Evolutionary conservation across 805 yeast species (phyloP), one percentile per base, ranked within the genome.

Genomic region (Ogataea pignaliae): DNA sequence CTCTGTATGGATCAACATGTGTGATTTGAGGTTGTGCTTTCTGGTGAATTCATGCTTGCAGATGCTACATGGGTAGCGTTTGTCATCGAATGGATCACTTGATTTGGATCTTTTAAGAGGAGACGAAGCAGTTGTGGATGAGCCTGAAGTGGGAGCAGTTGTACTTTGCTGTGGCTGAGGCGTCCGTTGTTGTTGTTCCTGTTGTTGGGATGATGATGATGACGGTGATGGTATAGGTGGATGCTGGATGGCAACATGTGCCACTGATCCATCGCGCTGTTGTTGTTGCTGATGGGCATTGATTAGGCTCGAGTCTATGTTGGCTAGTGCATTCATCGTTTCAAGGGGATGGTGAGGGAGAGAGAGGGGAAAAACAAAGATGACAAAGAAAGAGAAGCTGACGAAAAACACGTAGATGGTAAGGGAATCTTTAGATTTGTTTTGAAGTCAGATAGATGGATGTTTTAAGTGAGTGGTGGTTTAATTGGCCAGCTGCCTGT

Each of bases 11-110:
- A 82, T 84, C 50, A 84, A 63, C 50, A 80, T 71, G 59, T 85
- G 93, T 4, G 86, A 76, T 43, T 83, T 83, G 68, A 85, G 71
- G 55, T 85, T 85, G 61, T 85, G 91, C 53, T 78, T 81, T 37
- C 93, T 69, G 2, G 88, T 79, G 63, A 85, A 85, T 0, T 78
- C 67, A 50, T 80, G 85, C 41, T 73, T 65, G 57, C 93, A 85
- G 9, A 73, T 70, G 14, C 74, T 69, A 58, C 93, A 85, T 15
- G 63, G 64, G 52, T 70, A 78, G 41, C 60, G 63, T 47, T 67
- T 72, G n/a, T 59, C 55, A 13, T 21, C 26, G 26, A 21, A 21
- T 7, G 26, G 7, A 21, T 21, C 26, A 7, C 7, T 21, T 5
- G 26, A 21, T 7, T 7, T 21, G 4, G 26, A 21, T 21, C 26